phyloP scores from a whole-genome alignment of 352 stramenopile species.

The Phytophthora cryptogea region DNA sequence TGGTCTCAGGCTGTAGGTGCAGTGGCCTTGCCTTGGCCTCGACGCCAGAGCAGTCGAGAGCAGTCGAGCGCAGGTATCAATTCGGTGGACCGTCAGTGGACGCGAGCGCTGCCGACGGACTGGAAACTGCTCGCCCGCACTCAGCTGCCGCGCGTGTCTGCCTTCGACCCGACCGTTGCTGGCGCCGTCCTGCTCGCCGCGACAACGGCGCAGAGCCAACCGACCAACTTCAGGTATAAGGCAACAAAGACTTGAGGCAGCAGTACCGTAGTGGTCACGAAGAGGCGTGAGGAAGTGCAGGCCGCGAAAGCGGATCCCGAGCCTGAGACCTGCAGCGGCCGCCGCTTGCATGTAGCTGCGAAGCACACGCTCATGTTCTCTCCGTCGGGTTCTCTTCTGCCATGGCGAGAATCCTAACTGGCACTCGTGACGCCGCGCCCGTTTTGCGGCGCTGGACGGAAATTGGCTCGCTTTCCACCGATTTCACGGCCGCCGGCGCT shows the following conservation, averaged over 20 bases:
- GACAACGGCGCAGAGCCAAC: background rate
- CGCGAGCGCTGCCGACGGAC: constrained; percentile 4
- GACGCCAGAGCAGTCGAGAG: no score
- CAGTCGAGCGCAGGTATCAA: no score
- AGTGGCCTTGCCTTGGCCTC: no score
- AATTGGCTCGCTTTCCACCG: background rate
- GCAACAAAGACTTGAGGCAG: background rate
- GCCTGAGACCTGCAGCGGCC: background rate
- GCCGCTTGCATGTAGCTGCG: no score
- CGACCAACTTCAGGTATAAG: background rate
- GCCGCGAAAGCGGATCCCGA: background rate
- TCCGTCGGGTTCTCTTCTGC: no score
- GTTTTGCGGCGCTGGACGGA: no score
- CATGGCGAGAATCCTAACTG: background rate
- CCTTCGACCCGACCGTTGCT: background rate
- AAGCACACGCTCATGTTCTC: no score
- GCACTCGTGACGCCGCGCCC: no score
- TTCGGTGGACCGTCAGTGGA: constrained; percentile 1
- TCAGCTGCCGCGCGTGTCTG: constrained; percentile 12
- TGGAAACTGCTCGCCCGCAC: constrained; percentile 19
- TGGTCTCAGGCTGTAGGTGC: no score
- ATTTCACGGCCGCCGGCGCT: background rate
- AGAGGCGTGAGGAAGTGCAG: background rate
- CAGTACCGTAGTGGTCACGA: background rate
- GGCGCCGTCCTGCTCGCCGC: background rate